Base-by-base conservation (phyloP, 2,329 filamentous ascomycete species). In the Sporothrix globosa region DNA sequence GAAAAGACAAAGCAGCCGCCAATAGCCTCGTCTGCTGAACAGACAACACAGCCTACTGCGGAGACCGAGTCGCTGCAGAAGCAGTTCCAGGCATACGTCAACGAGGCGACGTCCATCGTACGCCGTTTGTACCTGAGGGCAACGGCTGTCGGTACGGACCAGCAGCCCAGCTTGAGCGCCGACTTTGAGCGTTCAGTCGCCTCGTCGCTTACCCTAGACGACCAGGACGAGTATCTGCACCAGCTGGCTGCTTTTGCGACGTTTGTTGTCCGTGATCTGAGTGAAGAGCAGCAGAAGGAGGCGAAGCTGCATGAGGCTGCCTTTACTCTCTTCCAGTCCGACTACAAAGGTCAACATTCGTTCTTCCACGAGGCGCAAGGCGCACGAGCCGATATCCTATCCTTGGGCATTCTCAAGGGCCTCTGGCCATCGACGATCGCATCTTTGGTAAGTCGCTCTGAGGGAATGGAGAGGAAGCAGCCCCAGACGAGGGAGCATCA, bases 61-160 rank as follows among this genome's bases (percentile, higher is more conserved):
- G 61, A 63, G 17, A 24, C 41, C 14, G 63, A n/a, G 19, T 34
- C 27, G 1, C 54, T 66, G 52, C 27, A 17, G 4, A 39, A 46
- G 21, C 74, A 77, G 10, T 76, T 76, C 13, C 71, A 71, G 39
- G 72, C 75, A 3, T 83, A 82, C 61, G 73, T 83, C n/a, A 76
- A 81, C 6, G 76, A 81, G 41, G 76, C 79, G 21, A 73, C 84
- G 1, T 79, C 79, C 21, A 72, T 82, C 11, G 77, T 80, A 13
- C 77, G 79, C 17, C 75, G 78, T 24, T 77, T 86, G 2, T 85
- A 85, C 73, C 79, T 79, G 9, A 78, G 79, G 21, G 79, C 80
- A 4, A 82, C 81, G 3, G n/a, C 60, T 1, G 19, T 34, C 2
- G 2, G 1, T 2, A 2, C 61, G 0, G 39, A n/a, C 13, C 60